These are phyloP conservation scores for Sporisorium exsertum DNA, from an alignment of 1,284 basidiomycete genomes.

Conservation along the genomic window DNA sequence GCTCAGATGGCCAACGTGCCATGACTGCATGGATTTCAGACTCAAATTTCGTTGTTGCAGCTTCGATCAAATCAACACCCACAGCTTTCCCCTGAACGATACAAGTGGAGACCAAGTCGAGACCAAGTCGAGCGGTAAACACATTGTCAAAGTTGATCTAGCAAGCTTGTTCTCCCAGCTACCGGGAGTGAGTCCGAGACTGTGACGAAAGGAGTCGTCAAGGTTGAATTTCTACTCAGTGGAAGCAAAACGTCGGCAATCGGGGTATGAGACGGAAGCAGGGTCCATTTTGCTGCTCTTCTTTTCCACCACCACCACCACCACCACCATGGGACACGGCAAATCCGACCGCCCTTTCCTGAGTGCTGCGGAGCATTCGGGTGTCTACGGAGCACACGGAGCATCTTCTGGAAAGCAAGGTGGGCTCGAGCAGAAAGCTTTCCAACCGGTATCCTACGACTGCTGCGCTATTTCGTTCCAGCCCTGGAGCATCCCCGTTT, in stretches of 20 bases:
- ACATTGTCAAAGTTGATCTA: neutral
- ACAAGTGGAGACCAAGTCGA: neutral
- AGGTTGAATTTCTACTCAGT: neutral
- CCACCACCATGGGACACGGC: constrained; percentile 59
- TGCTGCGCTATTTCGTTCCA: constrained; percentile 93
- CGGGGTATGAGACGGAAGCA: neutral
- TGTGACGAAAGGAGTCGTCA: neutral
- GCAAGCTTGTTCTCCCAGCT: too few relatives aligned
- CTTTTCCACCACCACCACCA: neutral
- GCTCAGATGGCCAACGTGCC: neutral
- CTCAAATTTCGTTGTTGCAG: neutral
- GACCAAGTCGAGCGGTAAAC: too few relatives aligned
- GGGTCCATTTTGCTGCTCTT: neutral
- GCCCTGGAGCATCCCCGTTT: constrained; percentile 88
- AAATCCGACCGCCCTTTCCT: constrained; percentile 63
- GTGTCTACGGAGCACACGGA: constrained; percentile 57
- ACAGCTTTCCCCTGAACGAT: neutral
- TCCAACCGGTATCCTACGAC: constrained; percentile 80
- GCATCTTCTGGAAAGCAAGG: constrained; percentile 49
- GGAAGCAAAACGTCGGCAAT: neutral
- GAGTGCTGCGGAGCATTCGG: constrained; percentile 61
- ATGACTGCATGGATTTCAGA: neutral
- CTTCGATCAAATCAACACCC: neutral
- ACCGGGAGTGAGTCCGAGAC: neutral
- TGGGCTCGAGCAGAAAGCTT: constrained; percentile 71